Percentiles rank a stretch among this genome's conserved stretches.
Evolutionary conservation across 2,329 filamentous ascomycete genomes (phyloP).

Genomic region (Mollisia scopiformis): DNA sequence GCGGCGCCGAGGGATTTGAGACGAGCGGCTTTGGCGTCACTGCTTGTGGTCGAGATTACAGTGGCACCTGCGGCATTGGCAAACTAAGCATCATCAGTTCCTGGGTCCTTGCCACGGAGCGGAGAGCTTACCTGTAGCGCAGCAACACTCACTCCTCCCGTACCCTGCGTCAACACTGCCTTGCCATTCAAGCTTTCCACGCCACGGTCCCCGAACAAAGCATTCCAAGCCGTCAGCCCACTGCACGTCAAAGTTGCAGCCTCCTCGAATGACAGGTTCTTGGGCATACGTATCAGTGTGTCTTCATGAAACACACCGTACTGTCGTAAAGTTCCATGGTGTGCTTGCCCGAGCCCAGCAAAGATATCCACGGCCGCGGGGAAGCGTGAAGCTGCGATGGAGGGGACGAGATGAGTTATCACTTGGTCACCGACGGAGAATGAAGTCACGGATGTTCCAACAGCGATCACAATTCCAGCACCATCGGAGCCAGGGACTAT

Average conservation of each 20-base stretch:
- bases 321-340: slow-evolving; percentile 40
- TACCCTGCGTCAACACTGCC: slow-evolving; percentile 44
- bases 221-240: slow-evolving; percentile 54
- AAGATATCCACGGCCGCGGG: background rate
- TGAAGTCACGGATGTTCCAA: slow-evolving; percentile 46
- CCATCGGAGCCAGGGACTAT: slow-evolving; percentile 47
- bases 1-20: background rate
- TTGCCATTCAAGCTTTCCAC: slow-evolving; percentile 40
- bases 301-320: slow-evolving; percentile 41
- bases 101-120: too few relatives aligned
- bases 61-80: slow-evolving; percentile 1
- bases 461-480: slow-evolving; percentile 48
- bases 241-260: slow-evolving; percentile 53
- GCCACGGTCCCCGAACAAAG: slow-evolving; percentile 46
- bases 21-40: background rate
- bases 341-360: slow-evolving; percentile 41
- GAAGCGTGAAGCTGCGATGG: background rate
- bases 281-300: slow-evolving; percentile 45
- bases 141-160: slow-evolving; percentile 44
- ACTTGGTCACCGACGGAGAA: slow-evolving; percentile 59
- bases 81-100: too few relatives aligned
- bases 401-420: slow-evolving; percentile 42
- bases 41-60: background rate
- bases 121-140: too few relatives aligned
- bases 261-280: slow-evolving; percentile 47